Evolutionary conservation across 2,329 filamentous ascomycete genomes (phyloP), one percentile per base, ranked within the genome.

Genomic region (Arthrocladium fulminans): DNA sequence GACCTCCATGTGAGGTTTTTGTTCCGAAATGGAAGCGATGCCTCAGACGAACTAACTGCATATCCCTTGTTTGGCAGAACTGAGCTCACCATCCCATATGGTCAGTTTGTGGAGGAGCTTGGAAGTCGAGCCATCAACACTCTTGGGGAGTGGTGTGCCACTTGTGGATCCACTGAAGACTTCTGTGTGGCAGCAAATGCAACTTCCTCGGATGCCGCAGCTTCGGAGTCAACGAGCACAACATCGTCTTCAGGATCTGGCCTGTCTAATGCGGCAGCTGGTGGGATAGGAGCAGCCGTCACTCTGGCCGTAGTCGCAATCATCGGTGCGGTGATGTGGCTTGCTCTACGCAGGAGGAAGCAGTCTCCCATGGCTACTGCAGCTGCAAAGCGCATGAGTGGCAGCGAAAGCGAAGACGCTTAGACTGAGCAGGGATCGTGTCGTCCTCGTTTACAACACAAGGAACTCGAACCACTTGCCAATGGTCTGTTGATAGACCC

Each of bases 141-240:
- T 15, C 19, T 48, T 22, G 15, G n/a, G 2, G 35, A 48, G 2
- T 48, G 45, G 45, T 48, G 45, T 34, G 25, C n/a, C 25, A 37
- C 30, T 12, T 46, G 25, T 29, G 29, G 43, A 46, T 3, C 50
- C 58, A 8, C 64, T 68, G 0, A 75, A 80, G 2, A 63, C 80
- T 46, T 46, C 15, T 46, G 43, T 35, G 43, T 46, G 3, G 43
- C 27, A 70, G 69, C 48, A 73, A 81, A 13, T 70, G 77, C 37
- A n/a, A 40, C 32, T 81, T 81, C 66, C 54, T 77, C 35, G 81
- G 78, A 66, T 74, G 76, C 62, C 81, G 80, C 53, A 76, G 77
- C 15, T 20, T 17, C 35, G 9, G 8, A 8, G 8, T 40, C 37
- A 13, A 17, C n/a, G 12, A 19, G 15, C 20, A 17, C 37, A 20